Conservation (phyloP, 768 basidiomycete species). For the Tricholoma terreum region DNA sequence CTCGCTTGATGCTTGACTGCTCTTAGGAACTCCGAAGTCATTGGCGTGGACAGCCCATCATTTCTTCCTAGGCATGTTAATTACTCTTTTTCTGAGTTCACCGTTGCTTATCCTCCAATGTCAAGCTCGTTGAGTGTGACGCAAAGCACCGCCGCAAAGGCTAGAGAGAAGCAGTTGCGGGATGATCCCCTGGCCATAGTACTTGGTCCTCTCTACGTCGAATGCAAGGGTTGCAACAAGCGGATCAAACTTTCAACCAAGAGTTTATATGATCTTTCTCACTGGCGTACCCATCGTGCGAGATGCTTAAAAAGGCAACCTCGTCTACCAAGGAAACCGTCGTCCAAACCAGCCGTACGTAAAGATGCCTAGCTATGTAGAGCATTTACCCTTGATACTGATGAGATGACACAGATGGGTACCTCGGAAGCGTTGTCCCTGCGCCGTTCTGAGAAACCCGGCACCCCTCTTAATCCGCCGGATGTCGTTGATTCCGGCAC, state of each 20-base stretch:
- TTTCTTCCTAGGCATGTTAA: constrained; percentile 12
- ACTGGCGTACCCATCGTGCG: constrained; percentile 63
- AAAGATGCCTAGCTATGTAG: neutral
- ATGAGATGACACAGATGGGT: constrained; percentile 1
- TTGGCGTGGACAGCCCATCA: constrained; percentile 8
- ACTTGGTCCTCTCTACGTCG: constrained; percentile 46
- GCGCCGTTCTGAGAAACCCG: neutral
- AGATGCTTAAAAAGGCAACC: constrained; percentile 50
- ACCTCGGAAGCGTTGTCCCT: neutral
- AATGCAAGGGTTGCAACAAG: constrained; percentile 52
- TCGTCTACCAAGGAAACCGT: constrained; percentile 7
- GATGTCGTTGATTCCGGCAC: neutral
- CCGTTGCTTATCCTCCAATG: neutral
- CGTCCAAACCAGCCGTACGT: constrained; percentile 6
- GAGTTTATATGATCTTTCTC: constrained; percentile 61
- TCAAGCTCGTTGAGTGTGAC: constrained; percentile 18
- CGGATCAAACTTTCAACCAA: constrained; percentile 67
- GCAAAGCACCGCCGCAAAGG: constrained; percentile 40
- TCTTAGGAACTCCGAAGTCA: constrained; percentile 10
- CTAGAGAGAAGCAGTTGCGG: constrained; percentile 49
- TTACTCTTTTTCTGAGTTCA: neutral
- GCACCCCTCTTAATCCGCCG: neutral
- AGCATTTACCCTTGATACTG: neutral
- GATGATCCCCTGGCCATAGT: constrained; percentile 53
- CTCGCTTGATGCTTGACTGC: neutral